Base-by-base conservation (phyloP, 371 early-diverging fungal genomes). In the Circinella minor region DNA sequence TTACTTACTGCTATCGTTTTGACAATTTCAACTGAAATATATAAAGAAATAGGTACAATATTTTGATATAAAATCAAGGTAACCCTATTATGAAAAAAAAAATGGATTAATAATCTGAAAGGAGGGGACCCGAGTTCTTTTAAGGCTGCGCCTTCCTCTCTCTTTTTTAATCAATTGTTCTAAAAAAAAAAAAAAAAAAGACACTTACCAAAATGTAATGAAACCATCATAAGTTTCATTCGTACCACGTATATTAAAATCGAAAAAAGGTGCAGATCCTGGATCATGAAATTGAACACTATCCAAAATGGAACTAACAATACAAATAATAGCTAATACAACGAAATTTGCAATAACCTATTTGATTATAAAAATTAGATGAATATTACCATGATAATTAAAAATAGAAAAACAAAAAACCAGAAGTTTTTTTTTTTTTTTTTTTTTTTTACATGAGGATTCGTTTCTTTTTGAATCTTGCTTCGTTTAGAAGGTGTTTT, bases 11-110 rank as follows among this genome's bases (percentile, higher is more conserved):
- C 86, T 55, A 82, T 61, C 4, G 93, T 89, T 78, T 94, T 95
- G 43, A 95, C 96, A 36, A 95, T 86, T 78, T 99, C 99, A 10
- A 99, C 88, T 18, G 95, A 97, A 59, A 99, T 93, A 75, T 98
- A 99, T 38, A 99, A 87, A 27, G 98, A 97, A 64, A 99, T 94
- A 0, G 99, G 99, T 7, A 99, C 83, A 73, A 85, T 85, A 60
- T 85, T 85, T 61, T 85, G 85, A 49, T 82, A 85, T 65, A 85
- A 60, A 67, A 85, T 85, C 10, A 85, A 70, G 4, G 85, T 78
- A 20, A 85, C 83, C 85, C 84, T 84, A 91, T 37, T 38, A 18
- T 18, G n/a, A 76, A 71, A 8, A 63, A 27, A 15, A 66, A 43
- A 13, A 5, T 46, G 54, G 43, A 17, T 27, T 18, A 17, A 63